Conservation (phyloP, 2,329 filamentous ascomycete species). For the Hypoxylon sp. region DNA sequence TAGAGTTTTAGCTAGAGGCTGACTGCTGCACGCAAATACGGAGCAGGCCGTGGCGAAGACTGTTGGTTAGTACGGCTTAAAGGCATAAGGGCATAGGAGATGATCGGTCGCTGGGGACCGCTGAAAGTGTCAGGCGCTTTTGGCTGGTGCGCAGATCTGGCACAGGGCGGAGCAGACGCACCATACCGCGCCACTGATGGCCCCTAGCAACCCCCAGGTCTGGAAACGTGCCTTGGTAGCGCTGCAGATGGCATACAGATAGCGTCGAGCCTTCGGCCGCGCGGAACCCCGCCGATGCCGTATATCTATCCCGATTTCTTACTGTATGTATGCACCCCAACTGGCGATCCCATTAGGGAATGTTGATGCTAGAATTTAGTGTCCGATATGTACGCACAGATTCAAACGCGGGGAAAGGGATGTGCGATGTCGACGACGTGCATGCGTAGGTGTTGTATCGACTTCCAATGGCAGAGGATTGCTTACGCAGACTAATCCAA, state of each 20-base stretch:
- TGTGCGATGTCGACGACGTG: constrained; percentile 6
- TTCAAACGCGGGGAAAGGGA: constrained; percentile 37
- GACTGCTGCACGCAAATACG: constrained; percentile 27
- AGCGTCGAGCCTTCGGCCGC: constrained; percentile 41
- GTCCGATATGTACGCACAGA: constrained; percentile 13
- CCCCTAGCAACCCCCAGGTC: not conserved
- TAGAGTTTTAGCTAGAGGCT: constrained; percentile 34
- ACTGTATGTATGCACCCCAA: constrained; percentile 8
- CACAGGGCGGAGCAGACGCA: constrained; percentile 28
- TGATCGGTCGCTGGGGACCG: constrained; percentile 16
- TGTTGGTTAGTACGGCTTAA: constrained; percentile 21
- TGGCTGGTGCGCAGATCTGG: constrained; percentile 29
- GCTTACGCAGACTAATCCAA: constrained; percentile 6
- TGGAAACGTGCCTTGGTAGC: constrained; percentile 26
- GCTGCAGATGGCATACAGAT: constrained; percentile 29
- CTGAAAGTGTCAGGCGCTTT: constrained; percentile 35
- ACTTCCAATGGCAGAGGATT: constrained; percentile 10
- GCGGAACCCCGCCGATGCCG: constrained; percentile 38
- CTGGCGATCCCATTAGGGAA: constrained; percentile 13
- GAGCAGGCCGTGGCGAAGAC: constrained; percentile 33
- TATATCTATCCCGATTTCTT: constrained; percentile 11
- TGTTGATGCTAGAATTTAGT: constrained; percentile 20
- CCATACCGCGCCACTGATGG: constrained; percentile 27
- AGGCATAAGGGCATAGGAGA: constrained; percentile 9
- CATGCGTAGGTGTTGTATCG: constrained; percentile 4